Evolutionary conservation across 2,329 filamentous ascomycete genomes (phyloP), one percentile per base, ranked within the genome.

Genomic region (Exophiala oligosperma): DNA sequence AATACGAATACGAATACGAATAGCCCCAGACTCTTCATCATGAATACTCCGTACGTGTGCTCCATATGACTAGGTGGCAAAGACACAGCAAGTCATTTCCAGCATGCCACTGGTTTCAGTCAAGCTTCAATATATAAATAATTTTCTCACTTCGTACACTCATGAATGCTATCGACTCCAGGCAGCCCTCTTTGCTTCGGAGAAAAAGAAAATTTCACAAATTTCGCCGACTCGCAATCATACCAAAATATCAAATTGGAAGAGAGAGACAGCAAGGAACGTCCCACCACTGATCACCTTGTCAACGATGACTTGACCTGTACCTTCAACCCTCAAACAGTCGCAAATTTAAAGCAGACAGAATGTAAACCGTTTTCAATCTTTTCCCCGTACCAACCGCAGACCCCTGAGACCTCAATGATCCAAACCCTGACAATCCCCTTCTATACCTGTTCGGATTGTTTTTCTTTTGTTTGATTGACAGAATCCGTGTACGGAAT

Each of bases 131-230:
- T 35, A 35, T 35, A 35, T 35, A 2, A 35, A 46, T 50, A 47
- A 37, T 21, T 51, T 49, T 38, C 49, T 58, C 54, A 63, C 60
- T 63, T 63, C 61, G 47, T 63, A 60, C 57, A 60, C 43, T 63
- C 61, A 59, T 63, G 49, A 52, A 52, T 43, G 38, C 58, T 52
- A 59, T 49, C 29, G 49, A 57, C 50, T 43, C 55, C 43, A 49
- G 46, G 47, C 54, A 28, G 53, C 37, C 11, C 40, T 46, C 48
- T 43, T 44, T 47, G 54, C 50, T 35, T 50, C 44, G 40, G 38
- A 40, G 17, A 35, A 35, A 35, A 40, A 28, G 17, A 49, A 47
- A 41, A 52, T 60, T 53, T 52, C 52, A 47, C 53, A 55, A 49
- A 37, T 52, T 55, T 49, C 52, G 41, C 52, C 54, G 32, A 49